Conservation (phyloP, 495 filamentous ascomycete species). For the Achaetomiella virescens region DNA sequence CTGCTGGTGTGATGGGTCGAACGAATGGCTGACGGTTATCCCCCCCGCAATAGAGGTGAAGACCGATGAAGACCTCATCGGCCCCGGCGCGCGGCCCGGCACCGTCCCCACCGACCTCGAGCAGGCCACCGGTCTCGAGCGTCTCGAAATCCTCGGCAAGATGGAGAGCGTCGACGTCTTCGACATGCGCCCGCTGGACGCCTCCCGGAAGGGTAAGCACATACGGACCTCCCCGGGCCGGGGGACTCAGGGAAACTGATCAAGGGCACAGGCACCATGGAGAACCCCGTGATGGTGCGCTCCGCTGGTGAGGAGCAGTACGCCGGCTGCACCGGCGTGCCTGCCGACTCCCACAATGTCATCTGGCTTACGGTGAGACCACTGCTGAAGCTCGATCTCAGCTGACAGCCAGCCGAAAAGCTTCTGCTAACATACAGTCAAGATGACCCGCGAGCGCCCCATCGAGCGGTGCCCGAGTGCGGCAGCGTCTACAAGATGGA, state of each 20-base stretch:
- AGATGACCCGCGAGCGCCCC: constrained; percentile 86
- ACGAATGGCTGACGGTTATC: constrained; percentile 19
- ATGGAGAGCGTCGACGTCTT: constrained; percentile 98
- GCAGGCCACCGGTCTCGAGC: constrained; percentile 94
- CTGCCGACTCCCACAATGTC: constrained; percentile 83
- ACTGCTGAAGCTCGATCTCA: not conserved
- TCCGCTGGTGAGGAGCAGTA: constrained; percentile 94
- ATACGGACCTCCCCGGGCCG: not conserved
- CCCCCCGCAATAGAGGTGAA: constrained; percentile 64
- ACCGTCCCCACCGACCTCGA: constrained; percentile 88
- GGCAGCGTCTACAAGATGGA: constrained; percentile 94
- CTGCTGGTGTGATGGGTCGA: not conserved
- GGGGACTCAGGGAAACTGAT: constrained; percentile 6
- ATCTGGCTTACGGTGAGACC: constrained; percentile 79
- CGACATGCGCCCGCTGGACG: constrained; percentile 94
- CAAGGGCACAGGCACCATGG: constrained; percentile 62
- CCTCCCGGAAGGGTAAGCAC: constrained; percentile 61
- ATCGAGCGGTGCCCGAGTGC: constrained; percentile 92
- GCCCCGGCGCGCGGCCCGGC: constrained; percentile 73
- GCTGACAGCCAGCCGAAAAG: not conserved
- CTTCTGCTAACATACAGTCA: constrained; percentile 5
- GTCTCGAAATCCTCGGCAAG: constrained; percentile 97
- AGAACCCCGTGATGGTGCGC: constrained; percentile 83
- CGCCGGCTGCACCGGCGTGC: constrained; percentile 89
- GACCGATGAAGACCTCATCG: constrained; percentile 70